Conservation (phyloP, 2,329 filamentous ascomycete species). For the Monilinia fructigena region DNA sequence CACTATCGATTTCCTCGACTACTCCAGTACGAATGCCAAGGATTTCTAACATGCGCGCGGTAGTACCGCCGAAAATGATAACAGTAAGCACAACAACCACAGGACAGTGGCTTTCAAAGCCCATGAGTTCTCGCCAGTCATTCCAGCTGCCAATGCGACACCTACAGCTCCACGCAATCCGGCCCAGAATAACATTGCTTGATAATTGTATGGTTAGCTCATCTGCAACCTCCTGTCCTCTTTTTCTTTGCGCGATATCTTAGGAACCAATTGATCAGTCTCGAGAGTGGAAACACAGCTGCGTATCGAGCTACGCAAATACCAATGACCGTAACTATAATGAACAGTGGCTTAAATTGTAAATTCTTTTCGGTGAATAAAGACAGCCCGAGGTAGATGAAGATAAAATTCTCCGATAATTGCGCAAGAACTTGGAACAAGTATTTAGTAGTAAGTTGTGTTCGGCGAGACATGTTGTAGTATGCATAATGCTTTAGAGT, state of each 20-base stretch:
- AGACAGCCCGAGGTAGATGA: slow-evolving; percentile 94
- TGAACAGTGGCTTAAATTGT: slow-evolving; percentile 91
- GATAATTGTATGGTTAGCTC: slow-evolving; percentile 90
- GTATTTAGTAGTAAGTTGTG: slow-evolving; percentile 96
- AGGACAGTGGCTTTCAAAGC: slow-evolving; percentile 86
- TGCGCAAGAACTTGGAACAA: slow-evolving; percentile 94
- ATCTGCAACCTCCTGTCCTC: slow-evolving; percentile 74
- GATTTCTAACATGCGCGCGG: slow-evolving; percentile 96
- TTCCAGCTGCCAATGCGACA: slow-evolving; percentile 85
- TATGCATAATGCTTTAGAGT: slow-evolving; percentile 99
- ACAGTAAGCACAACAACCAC: slow-evolving; percentile 97
- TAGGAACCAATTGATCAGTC: slow-evolving; percentile 87
- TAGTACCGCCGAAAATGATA: slow-evolving; percentile 98
- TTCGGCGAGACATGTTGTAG: slow-evolving; percentile 98
- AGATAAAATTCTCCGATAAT: slow-evolving; percentile 98
- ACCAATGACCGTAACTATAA: slow-evolving; percentile 85
- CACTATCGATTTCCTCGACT: slow-evolving; percentile 93
- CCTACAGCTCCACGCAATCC: slow-evolving; percentile 93
- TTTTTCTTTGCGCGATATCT: slow-evolving; percentile 75
- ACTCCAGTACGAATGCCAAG: slow-evolving; percentile 94
- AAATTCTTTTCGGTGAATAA: slow-evolving; percentile 88
- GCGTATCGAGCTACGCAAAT: slow-evolving; percentile 92
- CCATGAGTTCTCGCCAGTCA: slow-evolving; percentile 77
- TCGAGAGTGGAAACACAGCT: slow-evolving; percentile 90
- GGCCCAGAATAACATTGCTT: slow-evolving; percentile 99